Evolutionary conservation across 192 early-diverging fungal genomes (phyloP).

Genomic region (Funneliformis geosporum): DNA sequence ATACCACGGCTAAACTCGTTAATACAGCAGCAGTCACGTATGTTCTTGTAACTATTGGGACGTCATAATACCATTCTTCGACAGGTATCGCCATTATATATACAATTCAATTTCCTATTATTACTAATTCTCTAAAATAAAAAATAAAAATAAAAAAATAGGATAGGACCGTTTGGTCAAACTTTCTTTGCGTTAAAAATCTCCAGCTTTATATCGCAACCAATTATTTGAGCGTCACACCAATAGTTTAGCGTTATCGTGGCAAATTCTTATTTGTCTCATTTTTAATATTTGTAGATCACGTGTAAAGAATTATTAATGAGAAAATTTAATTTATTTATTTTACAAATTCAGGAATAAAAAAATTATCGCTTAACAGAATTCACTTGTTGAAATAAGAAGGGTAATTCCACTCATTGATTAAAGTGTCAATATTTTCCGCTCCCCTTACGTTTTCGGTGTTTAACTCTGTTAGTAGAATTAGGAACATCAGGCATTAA

Average conservation of each 20-base stretch:
- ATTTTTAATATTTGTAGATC: not conserved
- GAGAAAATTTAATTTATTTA: too few species aligned
- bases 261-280: not conserved
- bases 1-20: slow-evolving; percentile 79
- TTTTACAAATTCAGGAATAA: too few species aligned
- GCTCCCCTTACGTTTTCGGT: not conserved
- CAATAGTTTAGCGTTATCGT: not conserved
- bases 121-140: not conserved
- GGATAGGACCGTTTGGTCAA: too few species aligned
- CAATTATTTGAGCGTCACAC: not conserved
- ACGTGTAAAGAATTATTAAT: not conserved
- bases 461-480: not conserved
- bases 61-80: slow-evolving; percentile 90
- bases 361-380: too few species aligned
- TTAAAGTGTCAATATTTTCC: not conserved
- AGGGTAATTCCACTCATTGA: not conserved
- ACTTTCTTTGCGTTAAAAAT: not conserved
- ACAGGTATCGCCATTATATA: slow-evolving; percentile 57
- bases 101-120: not conserved
- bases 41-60: slow-evolving; percentile 82
- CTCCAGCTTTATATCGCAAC: not conserved
- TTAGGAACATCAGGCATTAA: not conserved
- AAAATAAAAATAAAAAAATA: too few species aligned
- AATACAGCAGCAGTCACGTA: slow-evolving; percentile 80
- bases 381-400: not conserved